A percentile compares a stretch with the other conserved stretches of the same genome.
Conservation (phyloP, 108 stramenopile species). For the Poteriospumella lacustris region DNA sequence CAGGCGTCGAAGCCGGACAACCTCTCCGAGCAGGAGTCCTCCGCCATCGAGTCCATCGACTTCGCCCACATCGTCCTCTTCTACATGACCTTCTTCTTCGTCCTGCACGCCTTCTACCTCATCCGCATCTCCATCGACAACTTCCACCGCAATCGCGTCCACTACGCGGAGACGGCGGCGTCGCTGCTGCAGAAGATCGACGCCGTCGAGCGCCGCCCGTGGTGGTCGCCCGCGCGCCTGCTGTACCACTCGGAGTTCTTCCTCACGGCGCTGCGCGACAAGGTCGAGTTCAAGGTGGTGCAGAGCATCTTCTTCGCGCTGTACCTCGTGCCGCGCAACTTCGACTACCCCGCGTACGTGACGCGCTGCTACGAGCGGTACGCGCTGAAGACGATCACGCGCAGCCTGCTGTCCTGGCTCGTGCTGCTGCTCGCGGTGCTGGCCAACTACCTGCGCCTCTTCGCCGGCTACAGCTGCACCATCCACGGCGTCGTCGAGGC, state of each 20-base stretch:
- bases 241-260: too few relatives aligned
- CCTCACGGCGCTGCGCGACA: background rate
- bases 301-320: background rate
- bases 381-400: background rate
- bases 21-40: background rate
- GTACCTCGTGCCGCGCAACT: constrained; percentile 4
- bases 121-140: constrained; percentile 5
- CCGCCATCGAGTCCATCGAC: background rate
- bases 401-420: background rate
- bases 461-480: too few relatives aligned
- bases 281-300: constrained; percentile 15
- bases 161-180: too few relatives aligned
- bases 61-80: background rate
- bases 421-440: background rate
- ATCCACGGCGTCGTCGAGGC: too few relatives aligned
- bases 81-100: constrained; percentile 27
- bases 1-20: background rate
- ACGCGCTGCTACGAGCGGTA: constrained; percentile 4
- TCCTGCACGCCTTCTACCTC: constrained; percentile 15
- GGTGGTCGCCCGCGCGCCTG: too few relatives aligned
- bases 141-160: too few relatives aligned
- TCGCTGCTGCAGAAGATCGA: too few relatives aligned
- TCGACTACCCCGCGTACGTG: background rate
- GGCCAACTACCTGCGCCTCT: background rate
- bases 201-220: too few relatives aligned